phyloP scores from a whole-genome alignment of 257 asterid genomes.

The Solanum raphanifolium region DNA sequence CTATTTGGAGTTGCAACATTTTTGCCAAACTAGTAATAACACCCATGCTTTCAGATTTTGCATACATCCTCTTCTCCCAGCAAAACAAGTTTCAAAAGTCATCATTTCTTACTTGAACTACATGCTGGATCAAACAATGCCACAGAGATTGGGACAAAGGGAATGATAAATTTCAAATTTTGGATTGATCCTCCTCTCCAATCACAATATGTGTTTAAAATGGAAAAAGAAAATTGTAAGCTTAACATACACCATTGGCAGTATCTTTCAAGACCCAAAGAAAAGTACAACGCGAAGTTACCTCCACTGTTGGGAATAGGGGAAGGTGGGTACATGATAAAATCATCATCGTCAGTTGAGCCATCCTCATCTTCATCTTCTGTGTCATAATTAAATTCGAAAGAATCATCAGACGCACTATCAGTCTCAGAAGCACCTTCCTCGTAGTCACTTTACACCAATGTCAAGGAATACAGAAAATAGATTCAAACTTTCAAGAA shows the following conservation, averaged over 20 bases:
- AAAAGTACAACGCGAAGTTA: constrained; percentile 6
- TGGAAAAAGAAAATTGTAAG: neutral
- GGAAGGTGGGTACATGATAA: constrained; percentile 37
- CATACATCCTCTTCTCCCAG: neutral
- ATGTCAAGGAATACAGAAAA: constrained; percentile 34
- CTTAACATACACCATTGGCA: neutral
- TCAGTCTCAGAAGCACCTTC: constrained; percentile 27
- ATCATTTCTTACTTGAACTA: neutral
- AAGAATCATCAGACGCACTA: constrained; percentile 36
- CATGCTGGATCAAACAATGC: neutral
- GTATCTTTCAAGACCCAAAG: neutral
- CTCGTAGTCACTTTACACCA: constrained; percentile 36
- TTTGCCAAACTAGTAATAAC: neutral
- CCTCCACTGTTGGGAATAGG: constrained; percentile 69
- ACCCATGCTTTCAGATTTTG: neutral
- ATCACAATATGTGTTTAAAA: neutral
- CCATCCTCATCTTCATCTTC: constrained; percentile 54
- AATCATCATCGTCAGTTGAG: constrained; percentile 34
- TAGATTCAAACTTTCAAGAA: neutral
- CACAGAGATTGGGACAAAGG: neutral
- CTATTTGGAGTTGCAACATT: neutral
- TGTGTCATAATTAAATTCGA: constrained; percentile 19
- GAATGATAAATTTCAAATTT: neutral
- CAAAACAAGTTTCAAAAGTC: neutral
- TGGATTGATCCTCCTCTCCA: neutral